phyloP scores from a whole-genome alignment of 1,139 yeast species.

The Yamadazyma jaroonii region DNA sequence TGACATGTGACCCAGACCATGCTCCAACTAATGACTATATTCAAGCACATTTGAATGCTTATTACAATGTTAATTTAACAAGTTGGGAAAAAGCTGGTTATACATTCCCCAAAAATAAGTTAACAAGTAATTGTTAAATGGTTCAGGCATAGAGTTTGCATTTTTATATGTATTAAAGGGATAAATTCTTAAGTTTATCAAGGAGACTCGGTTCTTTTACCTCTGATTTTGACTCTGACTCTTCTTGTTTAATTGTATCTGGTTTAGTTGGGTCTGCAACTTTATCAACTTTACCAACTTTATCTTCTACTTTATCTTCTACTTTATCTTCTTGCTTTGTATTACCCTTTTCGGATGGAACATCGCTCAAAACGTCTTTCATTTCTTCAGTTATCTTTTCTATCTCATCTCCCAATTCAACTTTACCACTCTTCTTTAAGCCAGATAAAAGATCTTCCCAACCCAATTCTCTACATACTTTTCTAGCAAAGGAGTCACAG shows the following conservation, averaged over 20 bases:
- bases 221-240: not conserved
- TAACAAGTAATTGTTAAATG: conserved; percentile 18
- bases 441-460: conserved; percentile 56
- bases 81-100: conserved; percentile 69
- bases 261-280: not conserved
- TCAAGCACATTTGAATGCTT: conserved; percentile 58
- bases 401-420: conserved; percentile 11
- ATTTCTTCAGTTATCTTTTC: not conserved
- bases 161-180: conserved; percentile 3
- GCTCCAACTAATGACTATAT: conserved; percentile 78
- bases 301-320: too few relatives aligned
- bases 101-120: conserved; percentile 48
- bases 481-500: conserved; percentile 62
- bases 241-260: not conserved
- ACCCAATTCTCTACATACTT: conserved; percentile 54
- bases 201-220: too few relatives aligned
- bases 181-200: conserved; percentile 4
- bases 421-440: conserved; percentile 12
- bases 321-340: too few relatives aligned
- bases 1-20: conserved; percentile 75
- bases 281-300: too few relatives aligned
- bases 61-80: conserved; percentile 61
- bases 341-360: too few relatives aligned
- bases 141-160: conserved; percentile 2
- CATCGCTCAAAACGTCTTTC: too few relatives aligned